phyloP scores from a whole-genome alignment of 2,329 filamentous ascomycete genomes.

The Acephala macrosclerotiorum region DNA sequence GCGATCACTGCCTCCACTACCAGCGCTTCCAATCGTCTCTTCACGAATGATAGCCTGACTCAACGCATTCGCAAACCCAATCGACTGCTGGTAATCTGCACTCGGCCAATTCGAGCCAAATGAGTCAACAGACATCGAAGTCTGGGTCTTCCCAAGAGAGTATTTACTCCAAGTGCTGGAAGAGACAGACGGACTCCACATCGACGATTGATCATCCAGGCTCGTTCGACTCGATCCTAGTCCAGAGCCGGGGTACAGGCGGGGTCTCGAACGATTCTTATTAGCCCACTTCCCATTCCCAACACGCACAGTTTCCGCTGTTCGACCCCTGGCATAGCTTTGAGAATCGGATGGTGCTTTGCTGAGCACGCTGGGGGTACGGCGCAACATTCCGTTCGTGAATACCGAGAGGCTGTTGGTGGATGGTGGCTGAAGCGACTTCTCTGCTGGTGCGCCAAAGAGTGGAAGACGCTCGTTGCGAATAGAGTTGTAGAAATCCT shows the following conservation, averaged over 20 bases:
- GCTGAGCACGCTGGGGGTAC: slow-evolving; percentile 89
- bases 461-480: slow-evolving; percentile 86
- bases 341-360: slow-evolving; percentile 88
- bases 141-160: slow-evolving; percentile 88
- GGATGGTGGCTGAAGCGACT: slow-evolving; percentile 50
- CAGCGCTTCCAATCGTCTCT: slow-evolving; percentile 66
- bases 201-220: slow-evolving; percentile 86
- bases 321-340: slow-evolving; percentile 75
- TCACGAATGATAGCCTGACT: slow-evolving; percentile 97
- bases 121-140: slow-evolving; percentile 91
- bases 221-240: slow-evolving; percentile 93
- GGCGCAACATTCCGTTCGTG: slow-evolving; percentile 72
- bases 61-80: slow-evolving; percentile 95
- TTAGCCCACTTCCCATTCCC: slow-evolving; percentile 73
- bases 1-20: slow-evolving; percentile 44
- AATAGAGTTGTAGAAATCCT: slow-evolving; percentile 91
- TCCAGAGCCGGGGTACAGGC: slow-evolving; percentile 78
- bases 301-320: slow-evolving; percentile 52
- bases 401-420: slow-evolving; percentile 76
- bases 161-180: slow-evolving; percentile 98
- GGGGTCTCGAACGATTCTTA: slow-evolving; percentile 83
- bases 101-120: slow-evolving; percentile 79
- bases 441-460: slow-evolving; percentile 70
- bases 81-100: slow-evolving; percentile 91
- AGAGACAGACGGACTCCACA: slow-evolving; percentile 82